Evolutionary conservation across 2,329 filamentous ascomycete species (phyloP), one percentile per base, ranked within the genome.

Genomic region (Colletotrichum sp.): DNA sequence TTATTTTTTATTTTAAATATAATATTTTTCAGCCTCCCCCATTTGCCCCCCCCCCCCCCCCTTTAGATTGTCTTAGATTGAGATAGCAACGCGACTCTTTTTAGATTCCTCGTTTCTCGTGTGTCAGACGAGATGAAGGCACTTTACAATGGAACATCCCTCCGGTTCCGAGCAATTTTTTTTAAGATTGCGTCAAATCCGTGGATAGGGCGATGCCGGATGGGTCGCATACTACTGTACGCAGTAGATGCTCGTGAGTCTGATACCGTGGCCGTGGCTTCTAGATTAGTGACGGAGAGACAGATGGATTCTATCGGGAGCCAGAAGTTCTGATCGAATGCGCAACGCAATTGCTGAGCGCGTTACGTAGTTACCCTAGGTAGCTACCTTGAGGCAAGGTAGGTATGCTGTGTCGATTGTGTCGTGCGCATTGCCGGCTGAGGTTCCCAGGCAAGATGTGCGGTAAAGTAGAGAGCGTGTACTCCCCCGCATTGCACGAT

Each of bases 71-170:
- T 73, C 65, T 73, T 73, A 56, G 38, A 56, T 63, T 69, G 38
- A 55, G 56, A 69, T 56, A 43, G 56, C 56, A 67, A 59, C 30
- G 32, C 38, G 71, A 63, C 55, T 38, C 64, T 61, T 18, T 62
- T 36, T 48, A 62, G 70, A 72, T 72, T 72, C 28, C 64, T 68
- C 55, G 64, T 36, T 66, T 63, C 71, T 63, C 56, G n/a, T 69
- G 71, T 58, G 24, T 69, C 65, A 73, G 43, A 73, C 65, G 71
- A 73, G 65, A 69, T 73, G 71, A 69, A 28, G 38, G 56, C 61
- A 52, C 55, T 69, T 48, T 69, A 56, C 30, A 62, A 32, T 55
- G 43, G n/a, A 26, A 28, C 56, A 55, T 69, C n/a, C 24, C 56
- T 56, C 26, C 36, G 55, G 70, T 28, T 52, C 38, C 36, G 30